Evolutionary conservation across 2,329 filamentous ascomycete genomes (phyloP), one percentile per base, ranked within the genome.

Genomic region (Aspergillus ochraceus): DNA sequence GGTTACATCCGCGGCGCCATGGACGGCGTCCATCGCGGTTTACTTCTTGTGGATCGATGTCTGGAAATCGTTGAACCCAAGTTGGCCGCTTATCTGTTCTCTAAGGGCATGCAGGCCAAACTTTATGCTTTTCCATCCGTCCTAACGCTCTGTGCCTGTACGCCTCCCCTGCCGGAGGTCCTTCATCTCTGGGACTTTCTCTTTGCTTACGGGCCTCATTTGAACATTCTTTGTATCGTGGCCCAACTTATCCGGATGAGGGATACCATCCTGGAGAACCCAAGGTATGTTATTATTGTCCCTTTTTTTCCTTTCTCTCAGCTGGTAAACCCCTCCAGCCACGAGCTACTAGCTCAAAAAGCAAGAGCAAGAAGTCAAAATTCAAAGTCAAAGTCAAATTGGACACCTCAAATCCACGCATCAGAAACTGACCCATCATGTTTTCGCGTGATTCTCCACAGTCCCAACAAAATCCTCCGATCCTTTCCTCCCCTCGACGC

Each of bases 81-180:
- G 75, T 83, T 99, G 50, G 92, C 90, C 70, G 80, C 88, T 26
- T 92, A 97, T 74, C 84, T 99, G 30, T 89, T 91, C 60, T 87
- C 88, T 57, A 96, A 97, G 76, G 90, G 90, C 12, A 87, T 99
- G 75, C 89, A 92, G 62, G 95, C 95, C 2, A 91, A 97, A 79
- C 90, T 99, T 57, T 99, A 98, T 74, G 95, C 94, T 2, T 99
- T 99, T 70, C 92, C 95, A 1, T 96, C 91, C 1, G 95, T 99
- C 0, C 81, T 98, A 64, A 99, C 95, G 0, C 84, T 99, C 54
- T 97, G 92, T 71, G 95, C 95, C 26, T 98, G 95, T 76, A 99
- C 95, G 17, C 95, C 95, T 17, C 95, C 95, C 2, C 77, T 99
- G 57, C 94, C 94, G 0, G 94, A 99, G 77, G 95, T 99, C 0